Base-by-base conservation (phyloP, 2,329 filamentous ascomycete species). In the Cercospora janseana region DNA sequence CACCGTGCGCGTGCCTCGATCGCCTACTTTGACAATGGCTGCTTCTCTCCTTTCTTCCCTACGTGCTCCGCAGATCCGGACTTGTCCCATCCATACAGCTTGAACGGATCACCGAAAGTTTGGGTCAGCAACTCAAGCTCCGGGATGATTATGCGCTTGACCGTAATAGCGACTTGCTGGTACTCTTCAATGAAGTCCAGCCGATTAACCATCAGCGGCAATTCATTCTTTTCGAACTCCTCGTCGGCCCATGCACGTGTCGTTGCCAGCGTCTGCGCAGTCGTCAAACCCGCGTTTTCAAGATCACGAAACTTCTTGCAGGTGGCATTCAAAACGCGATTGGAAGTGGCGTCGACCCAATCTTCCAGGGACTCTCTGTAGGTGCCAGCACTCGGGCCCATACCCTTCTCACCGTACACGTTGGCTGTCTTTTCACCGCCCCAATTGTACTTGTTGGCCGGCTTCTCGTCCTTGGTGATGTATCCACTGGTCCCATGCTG, bases 401-500 rank as follows among this genome's bases (percentile, higher is more conserved):
- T n/a, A n/a, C n/a, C n/a, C 32, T 37, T 20, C 13, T 18, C 32
- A 20, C 32, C 32, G 32, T 37, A 37, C 6, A 20, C 13, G 21
- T 37, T 37, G 32, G 13, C 16, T 37, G 18, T 15, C 32, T 37
- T 12, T 20, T 15, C 32, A 6, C 32, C 32, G 21, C 21, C 24
- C 40, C 40, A 43, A 13, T 29, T 15, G 9, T 21, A 43, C 27
- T 31, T 28, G 27, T 18, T 43, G 9, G 13, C 16, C 3, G 40
- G 40, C 24, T 16, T 23, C 9, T 28, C 40, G 3, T 8, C 18
- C 12, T 29, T 15, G 21, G 13, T n/a, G 6, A 43, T 43, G 18
- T 31, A 18, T 15, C 40, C 40, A 28, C 40, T 43, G 15, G 40
- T 43, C 8, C 40, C 40, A n/a, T 43, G 13, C 23, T n/a, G 26